Evolutionary conservation across 177 flowering plant species (phyloP), one percentile per base, ranked within the genome.

Genomic region (Tripterygium wilfordii): DNA sequence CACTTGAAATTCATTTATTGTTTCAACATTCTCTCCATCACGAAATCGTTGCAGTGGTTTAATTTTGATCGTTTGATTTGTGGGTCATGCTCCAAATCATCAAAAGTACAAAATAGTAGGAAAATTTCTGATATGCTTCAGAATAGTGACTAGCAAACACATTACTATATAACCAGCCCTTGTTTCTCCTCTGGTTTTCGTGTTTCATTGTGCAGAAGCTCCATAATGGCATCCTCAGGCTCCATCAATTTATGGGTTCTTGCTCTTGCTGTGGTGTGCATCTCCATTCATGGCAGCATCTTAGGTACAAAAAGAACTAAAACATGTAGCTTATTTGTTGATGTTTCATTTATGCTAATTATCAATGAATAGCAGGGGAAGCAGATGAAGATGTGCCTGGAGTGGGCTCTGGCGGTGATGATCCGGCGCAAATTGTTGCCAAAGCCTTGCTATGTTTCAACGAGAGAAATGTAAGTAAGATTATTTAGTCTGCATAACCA

Each of bases 371-470:
- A 1, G 26, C 68, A 69, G 81, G 61, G 18, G 53, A 28, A 18
- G 75, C 66, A 15, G 52, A 49, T 24, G 67, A 44, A n/a, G 60
- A 54, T n/a, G 19, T 39, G 43, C 54, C 50, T 15, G 35, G 49
- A 14, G 45, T 21, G 17, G 41, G 52, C 37, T 16, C 42, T 32
- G 55, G 17, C 14, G 58, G 3, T 9, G 49, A 51, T 15, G 83
- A 77, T 48, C 82, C 95, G 12, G 49, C 72, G 36, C 64, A 65
- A 41, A 40, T 90, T 24, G 72, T 79, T 17, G 69, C 72, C 44
- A 79, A 72, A 48, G 96, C 95, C 36, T 59, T 90, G 65, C 40
- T 61, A 5, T 90, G 98, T 49, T 78, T 90, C 66, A 60, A 68
- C 35, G 62, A 81, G 19, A 78, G 72, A 26, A 21, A 51, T 53